Base-by-base conservation (phyloP, 192 early-diverging fungal genomes). In the Coemansia interrupta region DNA sequence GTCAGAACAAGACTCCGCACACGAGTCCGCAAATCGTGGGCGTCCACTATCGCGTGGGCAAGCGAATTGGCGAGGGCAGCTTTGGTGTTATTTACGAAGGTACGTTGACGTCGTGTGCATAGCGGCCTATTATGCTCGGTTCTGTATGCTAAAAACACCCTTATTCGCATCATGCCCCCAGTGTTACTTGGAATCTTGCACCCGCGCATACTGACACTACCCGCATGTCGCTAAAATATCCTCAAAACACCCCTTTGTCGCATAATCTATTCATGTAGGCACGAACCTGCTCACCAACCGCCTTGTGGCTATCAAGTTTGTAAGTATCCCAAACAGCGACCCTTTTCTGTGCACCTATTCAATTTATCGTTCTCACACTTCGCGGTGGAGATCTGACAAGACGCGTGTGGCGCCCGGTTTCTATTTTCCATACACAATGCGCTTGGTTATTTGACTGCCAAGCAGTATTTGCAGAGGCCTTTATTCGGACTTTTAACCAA, bases 61-160 rank as follows among this genome's bases (percentile, higher is more conserved):
- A 88, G 73, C 93, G 92, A 78, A 92, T 99, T 80, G 96, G 95
- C 32, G 95, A 97, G 72, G 96, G 96, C 38, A 92, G 89, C 66
- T 99, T 99, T 86, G 96, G 96, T 49, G 89, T 96, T 78, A 96
- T 98, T 61, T 97, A 96, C 72, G 94, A 98, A 88, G 96, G 96
- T 93, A 78, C 50, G 64, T 43, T 40, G 12, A 36, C 22, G 23
- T 15, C 38, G 22, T 50, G 50, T 39, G 32, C 45, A 43, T 28
- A 43, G 17, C 14, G 29, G 39, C 26, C 5, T 23, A 22, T 36
- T 56, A 38, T 20, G 46, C 10, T 36, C 10, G 9, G 5, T 36
- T 7, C 32, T 36, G 9, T 36, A 36, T 36, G 32, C 32, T 8
- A 36, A 6, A 7, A 36, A 6, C 29, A 3, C 2, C 32, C 32